Percentiles rank a stretch among this genome's conserved stretches.
Evolutionary conservation across 345 rosid species (phyloP).

Genomic region (Psidium guajava): DNA sequence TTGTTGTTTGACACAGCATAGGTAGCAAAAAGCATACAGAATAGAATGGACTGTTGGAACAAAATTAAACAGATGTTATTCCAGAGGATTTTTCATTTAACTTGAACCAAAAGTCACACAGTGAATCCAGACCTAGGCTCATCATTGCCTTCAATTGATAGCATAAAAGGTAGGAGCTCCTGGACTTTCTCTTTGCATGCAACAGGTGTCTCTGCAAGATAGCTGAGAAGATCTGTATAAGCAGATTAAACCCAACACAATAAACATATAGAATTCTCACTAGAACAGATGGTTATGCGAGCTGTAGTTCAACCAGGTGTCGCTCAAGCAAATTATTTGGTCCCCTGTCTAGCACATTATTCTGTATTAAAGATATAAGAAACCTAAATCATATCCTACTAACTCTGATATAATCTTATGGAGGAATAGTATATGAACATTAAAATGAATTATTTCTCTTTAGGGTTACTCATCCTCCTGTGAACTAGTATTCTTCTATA

Average conservation of each 20-base stretch:
- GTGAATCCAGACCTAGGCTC: constrained; percentile 52
- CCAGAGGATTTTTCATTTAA: not conserved
- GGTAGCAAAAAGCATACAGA: constrained; percentile 75
- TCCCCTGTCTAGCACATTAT: not conserved
- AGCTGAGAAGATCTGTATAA: constrained; percentile 28
- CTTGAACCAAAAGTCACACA: not conserved
- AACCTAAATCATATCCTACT: not conserved
- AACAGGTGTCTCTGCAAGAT: constrained; percentile 81
- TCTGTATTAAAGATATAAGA: not conserved
- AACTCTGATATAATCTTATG: not conserved
- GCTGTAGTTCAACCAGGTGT: not conserved
- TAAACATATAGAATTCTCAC: not conserved
- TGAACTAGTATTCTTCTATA: not conserved
- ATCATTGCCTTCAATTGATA: constrained; percentile 75
- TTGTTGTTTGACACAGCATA: constrained; percentile 78
- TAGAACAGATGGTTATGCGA: not conserved
- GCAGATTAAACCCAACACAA: not conserved
- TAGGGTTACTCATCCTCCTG: not conserved
- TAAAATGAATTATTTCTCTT: not conserved
- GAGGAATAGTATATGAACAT: not conserved
- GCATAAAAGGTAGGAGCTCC: constrained; percentile 67
- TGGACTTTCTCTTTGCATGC: constrained; percentile 66
- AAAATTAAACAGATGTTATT: not conserved
- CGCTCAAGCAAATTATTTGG: not conserved
- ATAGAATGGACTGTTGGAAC: constrained; percentile 47